Base-by-base conservation (phyloP, 805 yeast genomes). In the Ascoidea rubescens region DNA sequence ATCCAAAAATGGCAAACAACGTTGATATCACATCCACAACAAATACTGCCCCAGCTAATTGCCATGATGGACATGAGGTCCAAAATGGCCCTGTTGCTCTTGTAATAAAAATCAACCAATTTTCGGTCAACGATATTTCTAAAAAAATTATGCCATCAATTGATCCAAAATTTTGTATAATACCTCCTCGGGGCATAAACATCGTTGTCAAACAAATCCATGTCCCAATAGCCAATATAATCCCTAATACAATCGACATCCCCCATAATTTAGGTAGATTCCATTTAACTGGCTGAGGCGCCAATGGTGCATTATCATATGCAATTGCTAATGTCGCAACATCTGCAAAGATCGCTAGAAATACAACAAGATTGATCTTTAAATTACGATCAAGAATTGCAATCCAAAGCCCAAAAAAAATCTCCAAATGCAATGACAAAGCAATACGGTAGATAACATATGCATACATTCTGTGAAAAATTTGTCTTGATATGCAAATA, bases 391-490 rank as follows among this genome's bases (percentile, higher is more conserved):
- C 84, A 73, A 88, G 78, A 70, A 89, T 88, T 64, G 95, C 96
- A 79, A 88, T 87, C 96, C 96, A 89, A 70, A 88, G 77, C 77
- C 96, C 96, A 65, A 89, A 76, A 84, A 88, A 88, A 65, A 88
- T 73, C 75, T 89, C 96, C 79, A 88, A 83, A 75, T 88, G 96
- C 67, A 88, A 79, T 57, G 96, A 89, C 69, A 88, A 76, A 68
- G 96, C 96, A 71, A 89, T 89, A 79, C 96, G 90, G 90, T 89
- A 89, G 66, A 88, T 96, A 75, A 89, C 96, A 74, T 89, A 89
- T 63, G 96, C 80, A 82, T 89, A 88, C 96, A 89, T 89, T 79
- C 96, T 85, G 90, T 89, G 96, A 95, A 87, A 87, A 82, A 87
- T 87, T 74, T 87, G 95, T 75, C 96, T 80, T 59, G 96, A 87